Percentiles rank a stretch among this genome's conserved stretches.
phyloP scores from a whole-genome alignment of 1,139 yeast species.

The Magnusiomyces sp. region DNA sequence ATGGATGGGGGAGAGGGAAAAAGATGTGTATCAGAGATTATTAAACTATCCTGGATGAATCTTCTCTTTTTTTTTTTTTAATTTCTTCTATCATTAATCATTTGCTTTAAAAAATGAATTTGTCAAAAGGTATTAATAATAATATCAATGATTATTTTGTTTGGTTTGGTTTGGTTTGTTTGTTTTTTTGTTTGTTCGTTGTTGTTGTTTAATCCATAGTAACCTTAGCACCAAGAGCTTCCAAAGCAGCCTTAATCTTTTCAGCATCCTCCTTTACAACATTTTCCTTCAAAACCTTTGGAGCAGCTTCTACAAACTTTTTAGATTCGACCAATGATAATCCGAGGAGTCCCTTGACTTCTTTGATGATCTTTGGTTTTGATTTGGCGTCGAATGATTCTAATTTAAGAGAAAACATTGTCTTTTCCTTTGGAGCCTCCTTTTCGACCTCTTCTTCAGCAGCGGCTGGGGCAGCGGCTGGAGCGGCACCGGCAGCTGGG shows the following conservation, averaged over 20 bases:
- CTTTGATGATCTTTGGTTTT: slow-evolving; percentile 96
- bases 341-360: slow-evolving; percentile 86
- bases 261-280: slow-evolving; percentile 87
- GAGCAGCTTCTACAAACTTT: slow-evolving; percentile 96
- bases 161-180: slow-evolving; percentile 1
- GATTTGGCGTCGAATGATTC: slow-evolving; percentile 92
- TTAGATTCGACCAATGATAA: slow-evolving; percentile 92
- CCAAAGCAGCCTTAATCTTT: slow-evolving; percentile 85
- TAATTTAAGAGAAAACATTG: slow-evolving; percentile 83
- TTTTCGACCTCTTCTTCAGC: slow-evolving; percentile 70
- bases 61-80: too few relatives aligned
- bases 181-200: neutral
- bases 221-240: slow-evolving; percentile 92
- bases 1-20: too few relatives aligned
- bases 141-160: neutral
- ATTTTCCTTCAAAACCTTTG: slow-evolving; percentile 81
- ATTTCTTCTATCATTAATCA: too few relatives aligned
- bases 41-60: too few relatives aligned
- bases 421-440: slow-evolving; percentile 84
- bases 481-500: slow-evolving; percentile 60
- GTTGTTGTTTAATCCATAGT: slow-evolving; percentile 70
- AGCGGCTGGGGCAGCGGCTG: slow-evolving; percentile 58
- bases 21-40: too few relatives aligned
- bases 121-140: neutral
- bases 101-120: neutral